A percentile compares a stretch with the other conserved stretches of the same genome.
Conservation (phyloP, 139 green algal species). For the Auxenochlorella protothecoides region DNA sequence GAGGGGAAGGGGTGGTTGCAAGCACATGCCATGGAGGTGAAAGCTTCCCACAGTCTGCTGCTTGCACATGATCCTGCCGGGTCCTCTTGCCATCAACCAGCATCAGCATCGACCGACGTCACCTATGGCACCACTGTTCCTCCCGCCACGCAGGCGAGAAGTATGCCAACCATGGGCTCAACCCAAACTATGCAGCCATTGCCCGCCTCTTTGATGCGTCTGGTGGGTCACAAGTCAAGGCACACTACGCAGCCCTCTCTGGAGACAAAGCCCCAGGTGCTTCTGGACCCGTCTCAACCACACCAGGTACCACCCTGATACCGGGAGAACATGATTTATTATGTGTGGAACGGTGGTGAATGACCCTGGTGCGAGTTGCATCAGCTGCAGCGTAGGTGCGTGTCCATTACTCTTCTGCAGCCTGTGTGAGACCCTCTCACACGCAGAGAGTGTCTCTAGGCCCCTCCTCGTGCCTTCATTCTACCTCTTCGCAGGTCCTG, state of each 20-base stretch:
- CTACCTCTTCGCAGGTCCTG: background rate
- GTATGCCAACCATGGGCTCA: constrained; percentile 1
- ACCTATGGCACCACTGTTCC: background rate
- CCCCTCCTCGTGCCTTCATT: background rate
- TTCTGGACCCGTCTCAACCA: background rate
- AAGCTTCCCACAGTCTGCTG: background rate
- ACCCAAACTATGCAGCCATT: constrained; percentile 10
- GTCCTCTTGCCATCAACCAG: background rate
- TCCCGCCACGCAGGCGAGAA: background rate
- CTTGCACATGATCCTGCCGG: background rate
- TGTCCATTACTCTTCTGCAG: too few species aligned
- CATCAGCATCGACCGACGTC: background rate
- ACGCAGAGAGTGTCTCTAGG: too few species aligned
- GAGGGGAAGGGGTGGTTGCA: background rate
- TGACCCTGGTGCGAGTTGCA: background rate
- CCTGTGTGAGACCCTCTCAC: too few species aligned
- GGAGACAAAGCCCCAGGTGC: constrained; percentile 5
- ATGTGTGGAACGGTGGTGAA: background rate
- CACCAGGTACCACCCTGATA: too few species aligned
- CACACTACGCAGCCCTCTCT: background rate
- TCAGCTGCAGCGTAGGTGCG: background rate
- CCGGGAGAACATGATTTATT: background rate
- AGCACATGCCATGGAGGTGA: too few species aligned
- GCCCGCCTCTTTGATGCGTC: constrained; percentile 13
- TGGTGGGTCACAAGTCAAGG: too few species aligned